These are phyloP conservation scores for Quercus glauca DNA, from an alignment of 306 rosid species.

Conservation along the genomic window DNA sequence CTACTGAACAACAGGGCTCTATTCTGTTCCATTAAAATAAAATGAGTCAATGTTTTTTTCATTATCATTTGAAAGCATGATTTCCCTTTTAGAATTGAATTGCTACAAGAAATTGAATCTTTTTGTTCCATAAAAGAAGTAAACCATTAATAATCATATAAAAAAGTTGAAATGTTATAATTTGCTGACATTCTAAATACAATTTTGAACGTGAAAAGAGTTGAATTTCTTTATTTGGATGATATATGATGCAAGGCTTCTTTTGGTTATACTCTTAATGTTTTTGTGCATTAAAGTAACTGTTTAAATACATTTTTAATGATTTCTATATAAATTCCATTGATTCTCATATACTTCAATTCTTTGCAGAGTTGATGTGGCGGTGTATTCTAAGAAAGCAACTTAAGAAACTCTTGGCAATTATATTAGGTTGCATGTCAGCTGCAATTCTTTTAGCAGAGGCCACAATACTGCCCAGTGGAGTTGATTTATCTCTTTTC, in stretches of 20 bases:
- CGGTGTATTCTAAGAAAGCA: slow-evolving; percentile 76
- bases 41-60: neutral
- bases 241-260: neutral
- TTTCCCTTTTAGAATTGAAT: neutral
- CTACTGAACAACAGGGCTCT: neutral
- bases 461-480: slow-evolving; percentile 78
- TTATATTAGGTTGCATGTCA: slow-evolving; percentile 68
- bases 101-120: neutral
- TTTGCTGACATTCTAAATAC: neutral
- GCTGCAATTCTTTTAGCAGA: slow-evolving; percentile 85
- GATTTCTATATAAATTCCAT: neutral
- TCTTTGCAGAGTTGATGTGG: slow-evolving; percentile 79
- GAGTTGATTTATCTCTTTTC: slow-evolving; percentile 79
- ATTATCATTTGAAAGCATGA: neutral
- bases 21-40: neutral
- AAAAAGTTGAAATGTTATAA: neutral
- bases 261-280: neutral
- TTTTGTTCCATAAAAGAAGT: neutral
- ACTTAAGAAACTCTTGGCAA: slow-evolving; percentile 62
- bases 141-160: neutral
- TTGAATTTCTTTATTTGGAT: neutral
- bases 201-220: neutral
- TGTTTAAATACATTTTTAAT: neutral
- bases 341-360: slow-evolving; percentile 5
- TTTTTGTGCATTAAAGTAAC: neutral